Base-by-base conservation (phyloP, 2,329 filamentous ascomycete genomes). In the Claviceps spartinae region DNA sequence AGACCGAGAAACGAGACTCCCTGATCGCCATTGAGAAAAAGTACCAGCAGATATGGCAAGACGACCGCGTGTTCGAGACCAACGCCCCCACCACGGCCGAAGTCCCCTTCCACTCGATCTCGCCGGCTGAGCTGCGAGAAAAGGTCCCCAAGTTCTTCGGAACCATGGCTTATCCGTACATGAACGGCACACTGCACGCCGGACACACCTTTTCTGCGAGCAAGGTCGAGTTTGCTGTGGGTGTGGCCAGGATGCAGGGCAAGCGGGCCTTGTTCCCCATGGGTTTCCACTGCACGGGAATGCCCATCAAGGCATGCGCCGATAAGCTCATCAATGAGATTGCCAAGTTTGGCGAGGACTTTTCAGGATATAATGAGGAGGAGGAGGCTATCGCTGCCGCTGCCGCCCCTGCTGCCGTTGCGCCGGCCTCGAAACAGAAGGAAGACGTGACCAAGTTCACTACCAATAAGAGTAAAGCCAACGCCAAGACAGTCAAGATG, bases 271-370 rank as follows among this genome's bases (percentile, higher is more conserved):
- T 97, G 50, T 96, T 93, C 67, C 93, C 93, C 53, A 84, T 93
- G 63, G 93, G 91, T 36, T 98, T 89, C 73, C 93, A 98, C 75
- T 71, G 69, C 71, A 97, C 91, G 0, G 93, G 93, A 61, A 94
- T 98, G 85, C 89, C 90, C 46, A 98, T 98, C 75, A 96, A 96
- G 71, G 90, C 93, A 5, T 94, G 88, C 63, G 89, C 93, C 51
- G 91, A 98, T 74, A 97, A 97, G 75, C 80, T 98, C 46, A 82
- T 85, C 54, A 82, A 88, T 56, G 93, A 98, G 71, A 84, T 97
- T 52, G 82, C 87, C 69, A 75, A 85, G 71, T 98, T 97, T 63
- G 93, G 93, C 22, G 72, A 85, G 64, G 82, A 89, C 62, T 97
- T 97, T 57, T 84, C 90, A 63, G 74, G 78, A 47, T 95, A 88